Conservation (phyloP, 495 filamentous ascomycete species). For the Thozetella sp. region DNA sequence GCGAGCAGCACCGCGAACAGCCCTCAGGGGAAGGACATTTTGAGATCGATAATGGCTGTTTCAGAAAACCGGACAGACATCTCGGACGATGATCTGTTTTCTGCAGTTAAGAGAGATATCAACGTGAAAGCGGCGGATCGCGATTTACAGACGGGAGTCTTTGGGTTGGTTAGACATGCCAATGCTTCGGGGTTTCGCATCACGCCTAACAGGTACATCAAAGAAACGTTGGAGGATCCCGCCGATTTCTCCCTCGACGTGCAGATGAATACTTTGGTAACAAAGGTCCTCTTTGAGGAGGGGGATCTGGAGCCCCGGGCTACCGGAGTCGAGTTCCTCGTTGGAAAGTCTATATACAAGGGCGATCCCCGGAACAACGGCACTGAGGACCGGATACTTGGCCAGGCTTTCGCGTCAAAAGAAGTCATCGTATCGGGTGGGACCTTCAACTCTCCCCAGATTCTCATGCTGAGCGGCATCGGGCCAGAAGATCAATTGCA, state of each 20-base stretch:
- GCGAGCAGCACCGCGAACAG: background rate
- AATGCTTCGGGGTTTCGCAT: background rate
- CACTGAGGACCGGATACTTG: background rate
- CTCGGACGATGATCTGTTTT: background rate
- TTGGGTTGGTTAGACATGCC: background rate
- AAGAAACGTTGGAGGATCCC: background rate
- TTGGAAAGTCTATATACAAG: background rate
- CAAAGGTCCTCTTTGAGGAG: slow-evolving; percentile 9
- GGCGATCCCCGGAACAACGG: background rate
- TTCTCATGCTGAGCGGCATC: slow-evolving; percentile 45
- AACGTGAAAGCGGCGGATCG: background rate
- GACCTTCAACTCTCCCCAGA: slow-evolving; percentile 43
- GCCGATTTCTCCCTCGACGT: background rate
- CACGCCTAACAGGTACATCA: background rate
- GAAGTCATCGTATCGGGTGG: slow-evolving; percentile 51
- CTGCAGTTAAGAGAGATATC: background rate
- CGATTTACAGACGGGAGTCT: background rate
- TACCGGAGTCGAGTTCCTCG: background rate
- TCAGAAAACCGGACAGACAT: background rate
- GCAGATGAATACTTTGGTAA: background rate
- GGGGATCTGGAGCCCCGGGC: background rate
- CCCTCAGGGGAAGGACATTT: background rate
- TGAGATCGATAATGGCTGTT: background rate
- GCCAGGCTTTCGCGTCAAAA: slow-evolving; percentile 24
- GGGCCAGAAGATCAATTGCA: slow-evolving; percentile 36